phyloP scores from a whole-genome alignment of 441 rosid species.

The Gossypium trilobum region DNA sequence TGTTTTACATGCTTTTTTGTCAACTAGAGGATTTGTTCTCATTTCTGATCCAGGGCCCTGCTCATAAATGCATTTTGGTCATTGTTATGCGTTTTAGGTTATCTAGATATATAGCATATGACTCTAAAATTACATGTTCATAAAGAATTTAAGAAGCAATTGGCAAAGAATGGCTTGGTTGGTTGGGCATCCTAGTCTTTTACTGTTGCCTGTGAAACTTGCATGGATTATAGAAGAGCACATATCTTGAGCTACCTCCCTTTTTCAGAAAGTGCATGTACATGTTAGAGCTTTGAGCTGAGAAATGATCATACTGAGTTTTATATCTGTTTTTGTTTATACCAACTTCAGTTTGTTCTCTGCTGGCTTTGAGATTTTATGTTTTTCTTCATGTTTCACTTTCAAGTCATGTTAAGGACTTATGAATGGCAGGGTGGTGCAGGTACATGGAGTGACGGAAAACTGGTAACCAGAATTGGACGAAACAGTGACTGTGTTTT shows the following conservation, averaged over 20 bases:
- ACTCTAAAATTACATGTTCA: neutral
- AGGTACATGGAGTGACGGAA: slow-evolving; percentile 99
- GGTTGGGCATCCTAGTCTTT: neutral
- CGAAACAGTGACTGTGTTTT: slow-evolving; percentile 76
- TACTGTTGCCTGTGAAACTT: neutral
- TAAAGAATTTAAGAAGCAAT: slow-evolving; percentile 1
- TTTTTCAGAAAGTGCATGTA: neutral
- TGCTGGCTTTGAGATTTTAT: neutral
- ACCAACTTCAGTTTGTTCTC: slow-evolving; percentile 4
- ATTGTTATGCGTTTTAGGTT: neutral
- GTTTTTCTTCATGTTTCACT: neutral
- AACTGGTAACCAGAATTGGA: slow-evolving; percentile 92
- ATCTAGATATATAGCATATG: neutral
- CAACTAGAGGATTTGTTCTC: neutral
- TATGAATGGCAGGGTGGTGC: slow-evolving; percentile 98
- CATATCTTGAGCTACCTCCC: neutral
- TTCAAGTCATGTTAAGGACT: slow-evolving; percentile 53
- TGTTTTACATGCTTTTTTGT: neutral
- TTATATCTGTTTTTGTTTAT: slow-evolving; percentile 2
- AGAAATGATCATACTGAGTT: neutral
- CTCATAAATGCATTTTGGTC: neutral
- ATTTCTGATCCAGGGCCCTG: neutral
- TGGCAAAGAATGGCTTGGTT: neutral
- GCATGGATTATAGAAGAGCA: neutral
- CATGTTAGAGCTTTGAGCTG: neutral